Conservation (phyloP, 257 asterid genomes). For the Solanum etuberosum region DNA sequence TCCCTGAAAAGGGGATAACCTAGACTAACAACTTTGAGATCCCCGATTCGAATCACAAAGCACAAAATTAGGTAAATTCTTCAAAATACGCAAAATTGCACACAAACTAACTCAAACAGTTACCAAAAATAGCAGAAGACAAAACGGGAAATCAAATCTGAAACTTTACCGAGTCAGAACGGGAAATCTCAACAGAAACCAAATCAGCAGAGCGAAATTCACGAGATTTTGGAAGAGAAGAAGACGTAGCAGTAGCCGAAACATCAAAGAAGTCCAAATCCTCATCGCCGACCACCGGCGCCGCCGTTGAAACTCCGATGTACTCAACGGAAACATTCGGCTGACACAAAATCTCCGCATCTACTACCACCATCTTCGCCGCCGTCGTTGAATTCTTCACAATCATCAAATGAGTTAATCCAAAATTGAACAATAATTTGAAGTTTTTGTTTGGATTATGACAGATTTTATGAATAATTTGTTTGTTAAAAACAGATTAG, state of each 20-base stretch:
- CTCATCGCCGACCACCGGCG: background rate
- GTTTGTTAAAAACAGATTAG: background rate
- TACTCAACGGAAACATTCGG: slow-evolving; percentile 23
- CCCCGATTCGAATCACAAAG: background rate
- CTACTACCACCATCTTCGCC: slow-evolving; percentile 12
- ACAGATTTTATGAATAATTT: background rate
- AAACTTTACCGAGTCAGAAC: slow-evolving; percentile 25
- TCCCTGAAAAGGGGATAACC: background rate
- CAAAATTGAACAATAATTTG: background rate
- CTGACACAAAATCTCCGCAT: slow-evolving; percentile 9
- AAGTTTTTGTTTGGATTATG: background rate
- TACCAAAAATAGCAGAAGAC: background rate
- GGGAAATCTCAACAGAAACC: slow-evolving; percentile 12
- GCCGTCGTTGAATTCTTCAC: slow-evolving; percentile 4
- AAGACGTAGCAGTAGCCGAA: background rate
- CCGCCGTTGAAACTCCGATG: slow-evolving; percentile 6
- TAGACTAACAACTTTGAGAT: background rate
- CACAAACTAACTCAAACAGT: background rate
- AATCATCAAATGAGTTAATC: background rate
- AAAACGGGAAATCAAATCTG: background rate
- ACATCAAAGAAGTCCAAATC: slow-evolving; percentile 8
- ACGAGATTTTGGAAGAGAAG: background rate
- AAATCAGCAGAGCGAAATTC: background rate
- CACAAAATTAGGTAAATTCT: background rate
- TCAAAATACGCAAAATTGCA: background rate